Conservation (phyloP, 192 early-diverging fungal species). For the Backusella sp. region DNA sequence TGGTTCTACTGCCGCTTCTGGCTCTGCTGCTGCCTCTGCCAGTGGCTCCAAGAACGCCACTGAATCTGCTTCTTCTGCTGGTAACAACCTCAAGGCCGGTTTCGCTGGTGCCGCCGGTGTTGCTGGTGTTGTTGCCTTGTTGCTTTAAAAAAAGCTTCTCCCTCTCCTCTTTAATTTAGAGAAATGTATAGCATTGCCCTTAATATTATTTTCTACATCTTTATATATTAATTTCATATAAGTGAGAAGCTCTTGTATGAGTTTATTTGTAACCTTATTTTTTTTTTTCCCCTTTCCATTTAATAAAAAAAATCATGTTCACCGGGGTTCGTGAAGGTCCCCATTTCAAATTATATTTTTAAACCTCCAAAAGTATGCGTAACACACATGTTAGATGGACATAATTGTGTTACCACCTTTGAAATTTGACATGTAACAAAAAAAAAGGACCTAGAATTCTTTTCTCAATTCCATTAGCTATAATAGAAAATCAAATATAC, state of each 20-base stretch:
- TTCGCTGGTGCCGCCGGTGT: conserved; percentile 12
- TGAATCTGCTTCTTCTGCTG: conserved; percentile 14
- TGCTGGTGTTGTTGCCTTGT: conserved; percentile 19
- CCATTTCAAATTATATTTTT: background rate
- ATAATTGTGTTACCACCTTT: background rate
- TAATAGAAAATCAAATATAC: background rate
- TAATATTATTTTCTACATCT: background rate
- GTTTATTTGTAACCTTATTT: background rate
- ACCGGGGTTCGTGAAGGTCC: background rate
- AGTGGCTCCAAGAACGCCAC: background rate
- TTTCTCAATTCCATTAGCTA: background rate
- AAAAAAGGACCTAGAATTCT: background rate
- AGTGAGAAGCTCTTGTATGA: background rate
- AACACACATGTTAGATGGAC: conserved; percentile 9
- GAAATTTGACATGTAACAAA: background rate
- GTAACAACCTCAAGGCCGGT: conserved; percentile 5
- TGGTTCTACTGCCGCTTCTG: background rate
- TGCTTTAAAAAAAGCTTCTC: conserved; percentile 16
- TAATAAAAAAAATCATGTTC: background rate
- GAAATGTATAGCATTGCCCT: background rate
- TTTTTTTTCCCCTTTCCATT: background rate
- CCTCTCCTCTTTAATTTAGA: background rate
- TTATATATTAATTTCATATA: background rate
- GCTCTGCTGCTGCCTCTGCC: background rate
- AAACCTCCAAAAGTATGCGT: background rate